A percentile compares a stretch with the other conserved stretches of the same genome.
These are phyloP conservation scores for Ochetophila trinervis DNA, from an alignment of 306 rosid species.

Conservation along the genomic window DNA sequence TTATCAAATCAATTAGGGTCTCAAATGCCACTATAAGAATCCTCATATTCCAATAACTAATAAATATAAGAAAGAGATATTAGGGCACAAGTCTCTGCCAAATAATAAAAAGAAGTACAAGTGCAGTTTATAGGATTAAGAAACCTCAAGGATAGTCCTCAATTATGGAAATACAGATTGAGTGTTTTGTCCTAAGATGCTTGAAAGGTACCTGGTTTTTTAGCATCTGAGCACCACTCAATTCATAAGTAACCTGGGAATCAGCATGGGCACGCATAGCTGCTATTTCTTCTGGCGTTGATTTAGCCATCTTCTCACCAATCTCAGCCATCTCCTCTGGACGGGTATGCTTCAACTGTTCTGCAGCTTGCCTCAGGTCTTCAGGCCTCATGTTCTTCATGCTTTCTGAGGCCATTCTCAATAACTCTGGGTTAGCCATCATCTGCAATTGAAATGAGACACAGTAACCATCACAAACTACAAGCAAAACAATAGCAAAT, in stretches of 20 bases:
- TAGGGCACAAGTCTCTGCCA: no score
- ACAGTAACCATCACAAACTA: constrained; percentile 4
- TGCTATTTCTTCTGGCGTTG: constrained; percentile 79
- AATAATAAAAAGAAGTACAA: not conserved
- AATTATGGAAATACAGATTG: not conserved
- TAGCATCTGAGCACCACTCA: constrained; percentile 78
- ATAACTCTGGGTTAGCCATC: constrained; percentile 90
- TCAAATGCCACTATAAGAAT: no score
- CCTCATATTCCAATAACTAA: not conserved
- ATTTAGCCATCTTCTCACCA: constrained; percentile 83
- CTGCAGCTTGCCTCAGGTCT: constrained; percentile 78
- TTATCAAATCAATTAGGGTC: no score
- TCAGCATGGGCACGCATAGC: constrained; percentile 69
- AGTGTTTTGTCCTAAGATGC: not conserved
- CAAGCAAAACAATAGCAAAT: constrained; percentile 1
- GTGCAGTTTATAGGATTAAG: no score
- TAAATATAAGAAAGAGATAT: not conserved
- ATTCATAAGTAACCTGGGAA: constrained; percentile 59
- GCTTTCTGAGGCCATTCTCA: constrained; percentile 92
- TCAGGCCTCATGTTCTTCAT: constrained; percentile 86
- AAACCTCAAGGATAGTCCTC: not conserved
- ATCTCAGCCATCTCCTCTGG: constrained; percentile 97
- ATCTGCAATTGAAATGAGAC: constrained; percentile 47
- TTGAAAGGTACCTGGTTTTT: constrained; percentile 62
- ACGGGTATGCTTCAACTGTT: constrained; percentile 79